A percentile compares a stretch with the other conserved stretches of the same genome.
phyloP scores from a whole-genome alignment of 192 early-diverging fungal genomes.

The Coemansia umbellata region DNA sequence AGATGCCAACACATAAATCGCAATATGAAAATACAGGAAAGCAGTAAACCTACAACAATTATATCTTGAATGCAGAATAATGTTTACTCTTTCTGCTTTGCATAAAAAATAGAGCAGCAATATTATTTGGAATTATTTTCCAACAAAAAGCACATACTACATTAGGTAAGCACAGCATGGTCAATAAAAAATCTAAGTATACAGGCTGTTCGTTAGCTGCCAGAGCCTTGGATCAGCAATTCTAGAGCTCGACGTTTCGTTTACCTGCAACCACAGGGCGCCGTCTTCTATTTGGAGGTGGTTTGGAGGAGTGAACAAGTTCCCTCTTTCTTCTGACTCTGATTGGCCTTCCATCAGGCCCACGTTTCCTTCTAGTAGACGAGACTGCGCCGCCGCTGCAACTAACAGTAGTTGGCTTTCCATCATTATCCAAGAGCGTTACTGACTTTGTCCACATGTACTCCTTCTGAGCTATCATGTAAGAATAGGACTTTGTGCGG shows the following conservation, averaged over 20 bases:
- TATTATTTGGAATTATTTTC: too few relatives aligned
- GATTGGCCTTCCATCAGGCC: conserved; percentile 9
- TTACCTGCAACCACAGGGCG: background rate
- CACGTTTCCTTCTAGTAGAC: conserved; percentile 1
- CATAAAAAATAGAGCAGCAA: too few relatives aligned
- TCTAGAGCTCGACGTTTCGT: background rate
- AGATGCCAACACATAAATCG: too few relatives aligned
- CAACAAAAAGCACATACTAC: too few relatives aligned
- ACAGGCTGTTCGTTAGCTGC: too few relatives aligned
- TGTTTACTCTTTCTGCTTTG: too few relatives aligned
- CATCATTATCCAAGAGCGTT: conserved; percentile 46
- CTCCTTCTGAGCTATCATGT: conserved; percentile 20
- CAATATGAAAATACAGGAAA: too few relatives aligned
- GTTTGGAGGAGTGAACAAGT: background rate
- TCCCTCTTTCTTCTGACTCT: conserved; percentile 8
- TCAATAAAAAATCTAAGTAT: too few relatives aligned
- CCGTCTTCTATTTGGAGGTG: conserved; percentile 1
- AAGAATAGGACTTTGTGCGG: conserved; percentile 50
- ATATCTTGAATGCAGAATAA: too few relatives aligned
- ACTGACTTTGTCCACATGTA: conserved; percentile 27
- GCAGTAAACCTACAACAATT: too few relatives aligned
- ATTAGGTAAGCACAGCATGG: too few relatives aligned
- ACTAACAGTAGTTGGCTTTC: conserved; percentile 1
- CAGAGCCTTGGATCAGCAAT: too few relatives aligned
- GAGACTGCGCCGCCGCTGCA: background rate